phyloP scores from a whole-genome alignment of 257 asterid species.

The Gentiana dahurica region DNA sequence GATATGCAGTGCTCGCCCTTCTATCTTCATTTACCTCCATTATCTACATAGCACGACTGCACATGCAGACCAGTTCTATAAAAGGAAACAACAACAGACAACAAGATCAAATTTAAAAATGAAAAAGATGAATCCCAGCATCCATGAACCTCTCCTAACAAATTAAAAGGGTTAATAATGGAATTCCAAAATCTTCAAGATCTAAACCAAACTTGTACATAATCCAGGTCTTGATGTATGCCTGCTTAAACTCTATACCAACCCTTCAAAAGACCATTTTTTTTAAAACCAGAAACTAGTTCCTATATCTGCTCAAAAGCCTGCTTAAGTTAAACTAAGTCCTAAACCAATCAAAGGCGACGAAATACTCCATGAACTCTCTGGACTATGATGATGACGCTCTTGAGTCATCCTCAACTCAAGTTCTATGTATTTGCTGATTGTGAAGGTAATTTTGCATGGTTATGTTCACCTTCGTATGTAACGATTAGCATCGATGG shows the following conservation, averaged over 20 bases:
- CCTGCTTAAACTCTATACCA: constrained; percentile 1
- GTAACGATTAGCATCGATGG: constrained; percentile 68
- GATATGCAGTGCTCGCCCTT: too few species aligned
- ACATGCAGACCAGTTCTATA: too few species aligned
- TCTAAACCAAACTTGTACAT: background rate
- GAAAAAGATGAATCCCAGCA: too few species aligned
- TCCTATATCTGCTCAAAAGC: constrained; percentile 11
- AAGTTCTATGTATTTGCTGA: constrained; percentile 38
- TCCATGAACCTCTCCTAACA: too few species aligned
- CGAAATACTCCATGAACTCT: background rate
- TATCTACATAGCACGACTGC: too few species aligned
- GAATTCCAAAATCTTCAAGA: background rate
- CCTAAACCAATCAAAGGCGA: constrained; percentile 24
- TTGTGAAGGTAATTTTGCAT: constrained; percentile 65
- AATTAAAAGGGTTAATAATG: too few species aligned
- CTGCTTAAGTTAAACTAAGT: constrained; percentile 9
- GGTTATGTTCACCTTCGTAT: constrained; percentile 77
- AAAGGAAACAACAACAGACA: too few species aligned
- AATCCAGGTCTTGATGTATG: constrained; percentile 7
- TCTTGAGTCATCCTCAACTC: background rate
- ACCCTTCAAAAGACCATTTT: constrained; percentile 3
- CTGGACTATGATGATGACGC: background rate
- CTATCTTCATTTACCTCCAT: too few species aligned
- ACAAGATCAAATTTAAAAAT: too few species aligned
- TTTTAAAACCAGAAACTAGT: constrained; percentile 3